Evolutionary conservation across 2,329 filamentous ascomycete species (phyloP), one percentile per base, ranked within the genome.

Genomic region (Botrytis sinoallii): DNA sequence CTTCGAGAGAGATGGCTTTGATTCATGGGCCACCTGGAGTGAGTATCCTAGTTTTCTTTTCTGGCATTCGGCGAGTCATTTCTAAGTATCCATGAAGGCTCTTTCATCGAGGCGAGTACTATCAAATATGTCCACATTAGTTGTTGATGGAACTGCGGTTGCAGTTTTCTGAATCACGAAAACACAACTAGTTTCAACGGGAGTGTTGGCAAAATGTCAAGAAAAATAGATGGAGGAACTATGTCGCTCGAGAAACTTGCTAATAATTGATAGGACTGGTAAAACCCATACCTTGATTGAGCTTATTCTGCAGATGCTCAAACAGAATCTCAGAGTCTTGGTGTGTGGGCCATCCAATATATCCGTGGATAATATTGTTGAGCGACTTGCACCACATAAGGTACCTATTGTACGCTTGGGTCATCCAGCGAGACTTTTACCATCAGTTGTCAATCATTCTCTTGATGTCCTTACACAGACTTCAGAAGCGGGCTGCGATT

Each of bases 331-430:
- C 71, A 89, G 94, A 1, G 86, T 98, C 18, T 86, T 98, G 2
- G 95, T 98, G n/a, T 98, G 96, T 79, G 96, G 95, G 0, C 96
- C 96, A 0, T 97, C 94, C 44, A 99, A 99, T 81, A 95, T 99
- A 78, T 96, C 94, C 0, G 96, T 99, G 1, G 96, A 99, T 86
- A 99, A 99, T 80, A 97, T 99, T 74, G 95, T 98, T 14, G 96
- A 99, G 83, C 90, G 96, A 12, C 88, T 98, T 2, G 90, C 94
- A 2, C 90, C 93, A 0, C 92, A 95, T 82, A 94, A 94, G 79
- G 87, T 98, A 1, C 92, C 94, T 0, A 94, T 98, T 79, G 88
- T 98, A 52, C 92, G 96, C 2, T 88, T 99, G 0, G 96, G 96
- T 1, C 96, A 99, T 82, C 96, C 96, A 0, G 96, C 96, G 1